Percentiles rank a stretch among this genome's conserved stretches.
Conservation (phyloP, 139 green algal species). For the Volvox africanus region DNA sequence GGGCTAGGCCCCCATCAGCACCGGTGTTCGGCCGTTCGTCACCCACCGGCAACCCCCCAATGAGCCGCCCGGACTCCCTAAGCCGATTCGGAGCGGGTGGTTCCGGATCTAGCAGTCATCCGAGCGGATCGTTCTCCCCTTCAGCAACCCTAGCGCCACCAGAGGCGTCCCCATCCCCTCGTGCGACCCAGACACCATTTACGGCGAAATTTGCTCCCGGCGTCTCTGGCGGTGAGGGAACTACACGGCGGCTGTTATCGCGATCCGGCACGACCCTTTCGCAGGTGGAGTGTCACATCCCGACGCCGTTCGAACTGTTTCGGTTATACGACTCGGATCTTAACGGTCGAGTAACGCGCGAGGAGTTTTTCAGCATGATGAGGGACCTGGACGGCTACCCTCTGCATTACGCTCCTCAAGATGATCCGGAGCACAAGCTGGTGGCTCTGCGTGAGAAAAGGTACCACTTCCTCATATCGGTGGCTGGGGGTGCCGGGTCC, state of each 20-base stretch:
- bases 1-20: neutral
- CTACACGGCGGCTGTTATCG: neutral
- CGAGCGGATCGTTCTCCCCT: neutral
- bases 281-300: slow-evolving; percentile 8
- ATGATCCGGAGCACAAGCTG: slow-evolving; percentile 17
- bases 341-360: slow-evolving; percentile 26
- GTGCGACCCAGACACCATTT: neutral
- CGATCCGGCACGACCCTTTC: neutral
- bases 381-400: slow-evolving; percentile 39
- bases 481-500: too few species aligned
- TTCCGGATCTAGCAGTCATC: neutral
- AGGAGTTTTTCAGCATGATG: slow-evolving; percentile 39
- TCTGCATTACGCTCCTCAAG: neutral
- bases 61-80: neutral
- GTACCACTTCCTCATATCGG: neutral
- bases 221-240: neutral
- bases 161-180: neutral
- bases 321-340: slow-evolving; percentile 40
- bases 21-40: neutral
- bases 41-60: neutral
- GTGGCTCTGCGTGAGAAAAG: neutral
- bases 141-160: neutral
- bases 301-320: slow-evolving; percentile 45
- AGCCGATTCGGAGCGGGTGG: neutral
- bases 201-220: neutral